These are phyloP conservation scores for Nicotiana benthamiana DNA, from an alignment of 257 asterid species.

Conservation along the genomic window DNA sequence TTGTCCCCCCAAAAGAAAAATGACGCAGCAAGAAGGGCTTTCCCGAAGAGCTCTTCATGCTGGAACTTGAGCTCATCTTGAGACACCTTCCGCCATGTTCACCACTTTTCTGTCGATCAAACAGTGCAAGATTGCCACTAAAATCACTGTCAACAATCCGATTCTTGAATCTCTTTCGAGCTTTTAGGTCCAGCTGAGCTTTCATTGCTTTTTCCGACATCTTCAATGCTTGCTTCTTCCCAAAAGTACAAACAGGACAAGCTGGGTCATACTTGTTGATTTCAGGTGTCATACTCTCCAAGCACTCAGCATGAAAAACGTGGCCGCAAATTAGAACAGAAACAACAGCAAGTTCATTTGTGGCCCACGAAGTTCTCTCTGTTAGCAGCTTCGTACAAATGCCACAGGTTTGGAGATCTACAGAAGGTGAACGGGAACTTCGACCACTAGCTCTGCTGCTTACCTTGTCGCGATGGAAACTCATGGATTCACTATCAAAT, in stretches of 20 bases:
- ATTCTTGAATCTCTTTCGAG: slow-evolving; percentile 49
- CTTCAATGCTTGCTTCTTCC: slow-evolving; percentile 69
- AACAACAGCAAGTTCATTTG: slow-evolving; percentile 75
- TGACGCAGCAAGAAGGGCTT: slow-evolving; percentile 74
- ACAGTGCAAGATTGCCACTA: slow-evolving; percentile 28
- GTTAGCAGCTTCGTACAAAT: slow-evolving; percentile 67
- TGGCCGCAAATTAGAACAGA: slow-evolving; percentile 88
- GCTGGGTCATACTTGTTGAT: slow-evolving; percentile 71
- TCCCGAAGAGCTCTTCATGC: slow-evolving; percentile 50
- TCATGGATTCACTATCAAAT: slow-evolving; percentile 74
- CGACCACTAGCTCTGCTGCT: slow-evolving; percentile 48
- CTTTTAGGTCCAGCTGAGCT: slow-evolving; percentile 68
- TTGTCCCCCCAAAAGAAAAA: slow-evolving; percentile 60
- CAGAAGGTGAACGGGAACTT: slow-evolving; percentile 37
- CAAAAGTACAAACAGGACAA: slow-evolving; percentile 90
- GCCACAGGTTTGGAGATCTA: slow-evolving; percentile 77
- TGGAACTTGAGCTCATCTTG: slow-evolving; percentile 62
- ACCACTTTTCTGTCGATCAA: slow-evolving; percentile 42
- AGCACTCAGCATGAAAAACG: slow-evolving; percentile 87
- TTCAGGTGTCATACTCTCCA: slow-evolving; percentile 88
- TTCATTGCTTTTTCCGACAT: slow-evolving; percentile 77
- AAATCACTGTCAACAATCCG: slow-evolving; percentile 59
- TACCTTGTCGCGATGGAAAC: slow-evolving; percentile 51
- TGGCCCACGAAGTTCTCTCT: slow-evolving; percentile 59
- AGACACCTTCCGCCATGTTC: slow-evolving; percentile 43